A percentile compares a stretch with the other conserved stretches of the same genome.
These are phyloP conservation scores for Ochromonas danica DNA, from an alignment of 108 stramenopile species.

Conservation along the genomic window DNA sequence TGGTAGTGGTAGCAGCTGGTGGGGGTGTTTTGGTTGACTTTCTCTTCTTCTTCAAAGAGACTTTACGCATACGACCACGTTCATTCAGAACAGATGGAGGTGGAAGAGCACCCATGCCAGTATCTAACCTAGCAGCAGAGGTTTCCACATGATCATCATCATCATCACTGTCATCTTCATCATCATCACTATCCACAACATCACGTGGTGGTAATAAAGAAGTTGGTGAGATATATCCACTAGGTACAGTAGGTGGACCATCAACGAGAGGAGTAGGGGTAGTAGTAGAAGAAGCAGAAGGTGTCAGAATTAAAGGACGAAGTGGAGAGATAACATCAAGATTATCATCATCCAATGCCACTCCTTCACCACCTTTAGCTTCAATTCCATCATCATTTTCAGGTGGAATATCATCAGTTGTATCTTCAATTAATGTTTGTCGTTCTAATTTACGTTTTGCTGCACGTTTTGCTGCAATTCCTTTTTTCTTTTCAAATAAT, in stretches of 20 bases:
- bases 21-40: neutral
- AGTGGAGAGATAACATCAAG: too few relatives aligned
- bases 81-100: too few relatives aligned
- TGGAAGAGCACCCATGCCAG: constrained; percentile 13
- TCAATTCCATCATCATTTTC: neutral
- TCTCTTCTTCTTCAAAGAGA: neutral
- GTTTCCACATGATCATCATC: too few relatives aligned
- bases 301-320: neutral
- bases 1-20: neutral
- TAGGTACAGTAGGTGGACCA: neutral
- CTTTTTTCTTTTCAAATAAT: constrained; percentile 28
- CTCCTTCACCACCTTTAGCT: too few relatives aligned
- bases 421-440: neutral
- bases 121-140: too few relatives aligned
- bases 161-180: constrained; percentile 4
- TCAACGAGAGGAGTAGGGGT: neutral
- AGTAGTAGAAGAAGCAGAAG: neutral
- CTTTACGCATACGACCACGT: too few relatives aligned
- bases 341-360: neutral
- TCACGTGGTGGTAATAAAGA: too few relatives aligned
- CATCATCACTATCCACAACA: neutral
- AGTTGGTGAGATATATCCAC: too few relatives aligned
- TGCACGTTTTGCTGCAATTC: constrained; percentile 8
- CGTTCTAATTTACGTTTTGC: neutral
- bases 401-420: constrained; percentile 29